phyloP scores from a whole-genome alignment of 352 stramenopile genomes.

The Elongisporangium undulatum region DNA sequence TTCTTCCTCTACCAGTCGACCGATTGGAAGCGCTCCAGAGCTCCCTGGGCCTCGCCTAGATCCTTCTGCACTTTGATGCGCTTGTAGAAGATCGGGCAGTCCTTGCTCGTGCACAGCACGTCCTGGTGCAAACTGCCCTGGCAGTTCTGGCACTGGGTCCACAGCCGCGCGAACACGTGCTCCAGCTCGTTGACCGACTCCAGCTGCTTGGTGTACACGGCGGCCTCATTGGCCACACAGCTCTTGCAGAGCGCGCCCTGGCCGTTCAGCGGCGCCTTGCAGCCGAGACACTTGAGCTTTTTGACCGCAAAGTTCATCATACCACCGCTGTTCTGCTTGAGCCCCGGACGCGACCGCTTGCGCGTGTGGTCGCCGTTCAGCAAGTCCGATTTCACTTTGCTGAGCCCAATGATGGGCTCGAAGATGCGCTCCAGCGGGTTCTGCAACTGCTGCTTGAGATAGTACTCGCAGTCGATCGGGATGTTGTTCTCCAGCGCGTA shows the following conservation, averaged over 20 bases:
- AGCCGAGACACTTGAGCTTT: slow-evolving; percentile 97
- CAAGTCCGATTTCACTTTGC: slow-evolving; percentile 89
- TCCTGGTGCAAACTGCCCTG: slow-evolving; percentile 97
- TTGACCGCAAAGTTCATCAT: slow-evolving; percentile 99
- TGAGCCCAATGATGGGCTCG: slow-evolving; percentile 95
- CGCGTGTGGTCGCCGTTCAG: slow-evolving; percentile 97
- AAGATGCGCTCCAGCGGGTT: slow-evolving; percentile 99
- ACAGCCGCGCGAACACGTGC: slow-evolving; percentile 93
- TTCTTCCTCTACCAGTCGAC: slow-evolving; percentile 53
- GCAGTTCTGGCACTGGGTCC: slow-evolving; percentile 98
- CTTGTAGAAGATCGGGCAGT: slow-evolving; percentile 99
- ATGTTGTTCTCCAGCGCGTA: slow-evolving; percentile 99
- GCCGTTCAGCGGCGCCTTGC: slow-evolving; percentile 92
- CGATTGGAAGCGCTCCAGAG: slow-evolving; percentile 93
- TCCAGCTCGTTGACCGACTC: slow-evolving; percentile 91
- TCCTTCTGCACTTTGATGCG: slow-evolving; percentile 99
- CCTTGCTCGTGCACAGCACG: slow-evolving; percentile 94
- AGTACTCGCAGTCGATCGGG: slow-evolving; percentile 99
- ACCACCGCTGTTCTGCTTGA: slow-evolving; percentile 94
- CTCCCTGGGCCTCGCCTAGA: slow-evolving; percentile 90
- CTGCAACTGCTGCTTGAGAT: slow-evolving; percentile 98
- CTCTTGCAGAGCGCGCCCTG: slow-evolving; percentile 91
- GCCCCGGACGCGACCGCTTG: slow-evolving; percentile 95
- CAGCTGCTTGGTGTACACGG: slow-evolving; percentile 96
- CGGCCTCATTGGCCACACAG: slow-evolving; percentile 90